Evolutionary conservation across 345 rosid genomes (phyloP), one percentile per base, ranked within the genome.

Genomic region (Corchorus capsularis): DNA sequence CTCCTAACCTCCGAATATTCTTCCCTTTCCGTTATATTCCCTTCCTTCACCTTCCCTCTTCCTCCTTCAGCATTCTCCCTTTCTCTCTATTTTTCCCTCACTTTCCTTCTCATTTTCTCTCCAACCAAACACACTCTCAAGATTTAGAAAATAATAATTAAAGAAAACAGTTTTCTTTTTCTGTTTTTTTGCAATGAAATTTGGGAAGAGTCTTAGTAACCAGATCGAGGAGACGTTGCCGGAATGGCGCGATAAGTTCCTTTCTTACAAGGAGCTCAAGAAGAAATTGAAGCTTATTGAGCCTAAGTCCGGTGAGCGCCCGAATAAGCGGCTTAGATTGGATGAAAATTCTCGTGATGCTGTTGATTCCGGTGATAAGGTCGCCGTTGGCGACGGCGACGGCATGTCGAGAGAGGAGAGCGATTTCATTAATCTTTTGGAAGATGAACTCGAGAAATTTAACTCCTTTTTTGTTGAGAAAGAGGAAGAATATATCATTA

Each of bases 191-290:
- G 45, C 27, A 46, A 94, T 94, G 99, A 95, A 93, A 84, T 95
- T 95, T 78, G 97, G 99, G 6, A 95, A 95, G 86, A 92, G 97
- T 86, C 83, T 93, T 0, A 89, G 97, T 90, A 95, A 85, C 82
- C 99, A 95, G 94, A 93, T 95, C 83, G 98, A 93, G 74, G 94
- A 93, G 83, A 92, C 98, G 10, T 74, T 90, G 71, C 99, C 99
- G 8, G 97, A 92, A 79, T 95, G 99, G 99, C 83, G 93, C 53
- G 98, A 93, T 86, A 93, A 95, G 82, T 95, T 95, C 63, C 89
- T 93, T 66, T 93, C 99, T 47, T 95, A 95, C 90, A 95, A 95
- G 88, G 97, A 89, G 14, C 93, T 95, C 68, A 95, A 95, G 87
- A 93, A 95, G 92, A 78, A 78, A 74, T 78, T 95, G 75, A 95